phyloP scores from a whole-genome alignment of 805 yeast genomes.

The Saturnispora saitoi region DNA sequence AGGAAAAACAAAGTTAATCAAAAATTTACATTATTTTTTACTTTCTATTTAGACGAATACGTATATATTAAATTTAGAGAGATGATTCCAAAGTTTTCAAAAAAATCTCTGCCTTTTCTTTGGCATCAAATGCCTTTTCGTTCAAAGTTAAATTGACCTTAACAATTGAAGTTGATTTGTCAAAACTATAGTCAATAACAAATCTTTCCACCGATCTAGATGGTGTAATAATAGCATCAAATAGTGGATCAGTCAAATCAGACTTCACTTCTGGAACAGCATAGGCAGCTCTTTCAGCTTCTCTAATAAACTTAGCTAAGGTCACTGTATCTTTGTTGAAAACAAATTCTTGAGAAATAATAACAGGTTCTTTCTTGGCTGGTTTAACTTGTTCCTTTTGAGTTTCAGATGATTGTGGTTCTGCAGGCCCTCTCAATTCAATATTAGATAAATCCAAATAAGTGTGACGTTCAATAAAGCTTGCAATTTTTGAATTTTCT shows the following conservation, averaged over 20 bases:
- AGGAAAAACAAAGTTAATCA: background rate
- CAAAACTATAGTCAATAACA: constrained; percentile 23
- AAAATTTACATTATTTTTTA: background rate
- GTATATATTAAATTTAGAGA: background rate
- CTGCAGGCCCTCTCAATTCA: constrained; percentile 28
- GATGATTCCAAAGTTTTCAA: constrained; percentile 14
- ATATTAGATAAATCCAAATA: constrained; percentile 70
- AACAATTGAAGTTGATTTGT: constrained; percentile 22
- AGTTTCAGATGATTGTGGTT: constrained; percentile 13
- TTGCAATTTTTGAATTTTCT: constrained; percentile 44
- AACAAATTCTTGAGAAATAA: constrained; percentile 1
- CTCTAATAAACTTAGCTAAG: constrained; percentile 35
- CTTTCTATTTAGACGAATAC: background rate
- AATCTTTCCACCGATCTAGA: constrained; percentile 37
- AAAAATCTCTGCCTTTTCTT: constrained; percentile 35
- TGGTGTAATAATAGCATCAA: constrained; percentile 50
- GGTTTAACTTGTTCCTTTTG: constrained; percentile 18
- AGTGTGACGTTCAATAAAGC: constrained; percentile 45
- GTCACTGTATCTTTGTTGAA: constrained; percentile 17
- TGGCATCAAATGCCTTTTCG: constrained; percentile 36
- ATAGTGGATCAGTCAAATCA: constrained; percentile 47
- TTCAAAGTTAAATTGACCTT: constrained; percentile 31
- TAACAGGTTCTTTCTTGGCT: constrained; percentile 26
- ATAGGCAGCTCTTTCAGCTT: constrained; percentile 39
- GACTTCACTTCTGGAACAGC: constrained; percentile 24